Evolutionary conservation across 116 monocot genomes (phyloP).

Genomic region (Papilionanthe hybrid): DNA sequence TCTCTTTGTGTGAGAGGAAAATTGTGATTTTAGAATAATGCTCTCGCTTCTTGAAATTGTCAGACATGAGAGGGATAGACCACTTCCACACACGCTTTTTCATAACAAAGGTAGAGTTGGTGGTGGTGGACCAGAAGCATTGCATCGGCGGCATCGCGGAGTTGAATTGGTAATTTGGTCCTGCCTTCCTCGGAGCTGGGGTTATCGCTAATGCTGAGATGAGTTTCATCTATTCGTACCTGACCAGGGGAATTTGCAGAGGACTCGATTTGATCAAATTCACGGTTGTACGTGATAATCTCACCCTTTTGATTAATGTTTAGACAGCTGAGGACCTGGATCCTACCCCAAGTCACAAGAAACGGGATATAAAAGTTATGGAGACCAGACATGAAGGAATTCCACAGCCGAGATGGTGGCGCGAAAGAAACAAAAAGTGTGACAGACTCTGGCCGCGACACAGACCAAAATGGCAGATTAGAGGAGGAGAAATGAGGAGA

Average conservation of each 20-base stretch:
- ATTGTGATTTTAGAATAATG: slow-evolving; percentile 19
- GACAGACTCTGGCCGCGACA: background rate
- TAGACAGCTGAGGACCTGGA: slow-evolving; percentile 17
- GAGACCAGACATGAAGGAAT: background rate
- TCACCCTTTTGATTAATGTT: slow-evolving; percentile 19
- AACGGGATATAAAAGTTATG: slow-evolving; percentile 18
- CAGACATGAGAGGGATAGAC: slow-evolving; percentile 13
- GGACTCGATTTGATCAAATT: background rate
- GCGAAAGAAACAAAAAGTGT: background rate
- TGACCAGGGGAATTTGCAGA: background rate
- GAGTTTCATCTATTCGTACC: background rate
- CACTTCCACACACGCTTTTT: background rate
- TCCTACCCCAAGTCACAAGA: slow-evolving; percentile 22
- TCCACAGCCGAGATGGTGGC: background rate
- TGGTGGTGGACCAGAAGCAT: background rate
- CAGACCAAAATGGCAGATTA: background rate
- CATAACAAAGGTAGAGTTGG: background rate
- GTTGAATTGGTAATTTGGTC: slow-evolving; percentile 12
- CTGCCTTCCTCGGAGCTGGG: background rate
- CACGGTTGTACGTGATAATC: background rate
- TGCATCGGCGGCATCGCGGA: slow-evolving; percentile 3
- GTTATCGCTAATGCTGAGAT: background rate
- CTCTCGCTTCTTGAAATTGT: slow-evolving; percentile 6
- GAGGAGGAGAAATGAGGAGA: background rate
- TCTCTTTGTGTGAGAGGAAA: slow-evolving; percentile 27